Evolutionary conservation across 2,329 filamentous ascomycete genomes (phyloP).

Genomic region (Clarireedia hainanense): DNA sequence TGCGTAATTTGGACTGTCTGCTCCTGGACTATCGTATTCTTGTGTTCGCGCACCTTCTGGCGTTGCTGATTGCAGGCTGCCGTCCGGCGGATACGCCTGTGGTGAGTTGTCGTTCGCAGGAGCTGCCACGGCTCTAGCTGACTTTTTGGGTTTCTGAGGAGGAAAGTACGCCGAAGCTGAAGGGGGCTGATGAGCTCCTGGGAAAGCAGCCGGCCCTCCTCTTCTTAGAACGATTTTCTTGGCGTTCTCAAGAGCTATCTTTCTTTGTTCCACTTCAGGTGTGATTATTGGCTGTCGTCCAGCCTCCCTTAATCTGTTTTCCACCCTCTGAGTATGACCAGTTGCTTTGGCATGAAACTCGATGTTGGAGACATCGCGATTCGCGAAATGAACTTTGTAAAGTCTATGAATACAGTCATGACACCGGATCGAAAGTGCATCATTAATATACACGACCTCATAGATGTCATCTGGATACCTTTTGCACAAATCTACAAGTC

Average conservation of each 20-base stretch:
- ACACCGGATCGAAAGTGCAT: not conserved
- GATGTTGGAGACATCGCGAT: conserved; percentile 7
- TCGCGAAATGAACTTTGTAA: conserved; percentile 6
- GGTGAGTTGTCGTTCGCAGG: too few relatives aligned
- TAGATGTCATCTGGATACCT: conserved; percentile 5
- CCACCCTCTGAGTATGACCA: not conserved
- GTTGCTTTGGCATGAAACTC: conserved; percentile 6
- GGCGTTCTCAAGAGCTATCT: not conserved
- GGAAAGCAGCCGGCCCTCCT: too few relatives aligned
- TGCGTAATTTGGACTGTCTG: too few relatives aligned
- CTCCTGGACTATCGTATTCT: too few relatives aligned
- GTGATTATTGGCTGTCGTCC: not conserved
- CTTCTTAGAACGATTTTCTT: not conserved
- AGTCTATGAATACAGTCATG: conserved; percentile 2
- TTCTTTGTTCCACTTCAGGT: not conserved
- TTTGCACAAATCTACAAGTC: conserved; percentile 1
- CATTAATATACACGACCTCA: not conserved
- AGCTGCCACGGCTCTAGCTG: too few relatives aligned
- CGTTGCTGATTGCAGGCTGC: too few relatives aligned
- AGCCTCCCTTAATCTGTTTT: not conserved
- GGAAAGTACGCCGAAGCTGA: too few relatives aligned
- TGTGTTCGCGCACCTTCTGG: too few relatives aligned
- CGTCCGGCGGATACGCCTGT: too few relatives aligned
- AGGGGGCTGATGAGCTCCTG: too few relatives aligned
- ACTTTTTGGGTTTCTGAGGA: too few relatives aligned